Conservation (phyloP, 352 stramenopile genomes). For the Phytophthora uliginosa region DNA sequence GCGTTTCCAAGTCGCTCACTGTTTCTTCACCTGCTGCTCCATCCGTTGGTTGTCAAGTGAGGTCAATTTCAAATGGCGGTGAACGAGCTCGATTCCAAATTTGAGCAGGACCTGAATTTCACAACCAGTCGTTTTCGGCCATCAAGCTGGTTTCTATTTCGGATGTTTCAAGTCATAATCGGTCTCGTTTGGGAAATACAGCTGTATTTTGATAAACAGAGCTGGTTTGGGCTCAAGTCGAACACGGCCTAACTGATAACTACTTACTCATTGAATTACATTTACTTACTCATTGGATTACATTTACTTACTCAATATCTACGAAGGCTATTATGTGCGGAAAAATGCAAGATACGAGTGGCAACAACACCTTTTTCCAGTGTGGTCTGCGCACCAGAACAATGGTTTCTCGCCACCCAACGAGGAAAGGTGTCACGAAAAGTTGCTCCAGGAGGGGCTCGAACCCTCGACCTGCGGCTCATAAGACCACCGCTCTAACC, state of each 20-base stretch:
- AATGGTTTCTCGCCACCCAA: neutral
- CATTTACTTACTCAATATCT: too few relatives aligned
- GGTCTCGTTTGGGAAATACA: neutral
- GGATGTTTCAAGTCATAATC: neutral
- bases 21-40: neutral
- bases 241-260: neutral
- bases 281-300: too few relatives aligned
- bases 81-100: neutral
- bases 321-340: too few relatives aligned
- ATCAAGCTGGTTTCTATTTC: neutral
- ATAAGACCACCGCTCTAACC: conserved; percentile 81
- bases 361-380: neutral
- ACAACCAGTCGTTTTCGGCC: neutral
- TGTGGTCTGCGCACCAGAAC: conserved; percentile 3
- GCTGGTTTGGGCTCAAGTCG: neutral
- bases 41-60: neutral
- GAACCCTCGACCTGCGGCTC: conserved; percentile 76
- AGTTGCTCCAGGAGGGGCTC: conserved; percentile 64
- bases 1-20: neutral
- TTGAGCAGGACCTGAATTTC: neutral
- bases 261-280: too few relatives aligned
- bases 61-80: too few relatives aligned
- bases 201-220: neutral
- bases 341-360: neutral
- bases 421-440: conserved; percentile 10